Conservation (phyloP, 2,329 filamentous ascomycete species). For the Alternaria solani region DNA sequence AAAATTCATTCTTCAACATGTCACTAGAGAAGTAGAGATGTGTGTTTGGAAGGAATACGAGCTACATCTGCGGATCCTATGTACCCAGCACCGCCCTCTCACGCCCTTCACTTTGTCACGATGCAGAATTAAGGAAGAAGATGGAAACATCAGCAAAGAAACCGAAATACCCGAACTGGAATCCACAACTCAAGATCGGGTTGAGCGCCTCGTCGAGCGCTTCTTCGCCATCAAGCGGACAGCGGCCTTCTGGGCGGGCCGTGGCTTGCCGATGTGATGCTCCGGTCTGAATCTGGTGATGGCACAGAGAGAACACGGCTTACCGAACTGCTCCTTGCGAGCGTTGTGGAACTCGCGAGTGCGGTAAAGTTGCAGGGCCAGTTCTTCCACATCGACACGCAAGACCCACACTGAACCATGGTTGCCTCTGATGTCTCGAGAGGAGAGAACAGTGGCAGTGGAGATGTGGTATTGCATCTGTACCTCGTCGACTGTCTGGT, state of each 20-base stretch:
- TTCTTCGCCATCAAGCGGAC: conserved; percentile 5
- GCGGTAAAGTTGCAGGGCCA: conserved; percentile 40
- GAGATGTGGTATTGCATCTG: conserved; percentile 40
- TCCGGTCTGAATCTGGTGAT: conserved; percentile 21
- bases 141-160: neutral
- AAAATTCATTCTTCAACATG: neutral
- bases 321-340: conserved; percentile 31
- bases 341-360: conserved; percentile 40
- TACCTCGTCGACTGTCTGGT: conserved; percentile 40
- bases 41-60: neutral
- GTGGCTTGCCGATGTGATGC: neutral
- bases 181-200: neutral
- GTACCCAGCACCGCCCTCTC: neutral
- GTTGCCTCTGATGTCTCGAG: conserved; percentile 26
- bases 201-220: neutral
- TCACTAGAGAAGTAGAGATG: neutral
- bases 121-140: neutral
- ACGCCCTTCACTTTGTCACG: neutral
- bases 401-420: conserved; percentile 34
- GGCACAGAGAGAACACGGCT: conserved; percentile 35
- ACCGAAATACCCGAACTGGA: neutral
- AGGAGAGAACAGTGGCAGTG: conserved; percentile 21
- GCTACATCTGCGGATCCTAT: neutral
- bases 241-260: neutral
- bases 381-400: conserved; percentile 41